phyloP scores from a whole-genome alignment of 352 stramenopile genomes.

The Thalassiosira hispida region DNA sequence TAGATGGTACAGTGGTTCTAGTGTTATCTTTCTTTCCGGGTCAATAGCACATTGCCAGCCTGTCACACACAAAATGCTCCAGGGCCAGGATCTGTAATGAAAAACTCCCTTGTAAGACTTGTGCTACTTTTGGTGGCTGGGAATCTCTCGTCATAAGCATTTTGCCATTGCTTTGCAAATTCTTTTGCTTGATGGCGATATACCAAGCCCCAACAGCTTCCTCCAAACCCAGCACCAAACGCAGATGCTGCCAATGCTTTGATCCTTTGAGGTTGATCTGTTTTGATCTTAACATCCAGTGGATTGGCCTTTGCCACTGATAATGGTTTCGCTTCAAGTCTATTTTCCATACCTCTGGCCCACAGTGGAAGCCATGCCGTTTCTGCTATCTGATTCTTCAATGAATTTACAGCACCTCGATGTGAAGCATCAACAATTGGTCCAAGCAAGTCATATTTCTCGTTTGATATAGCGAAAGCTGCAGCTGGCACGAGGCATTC shows the following conservation, averaged over 20 bases:
- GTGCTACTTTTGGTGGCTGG: neutral
- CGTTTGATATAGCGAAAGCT: slow-evolving; percentile 12
- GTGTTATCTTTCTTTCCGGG: too few relatives aligned
- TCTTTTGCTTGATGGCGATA: slow-evolving; percentile 15
- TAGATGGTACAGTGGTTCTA: too few relatives aligned
- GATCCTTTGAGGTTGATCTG: slow-evolving; percentile 8
- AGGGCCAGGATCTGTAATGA: slow-evolving; percentile 20
- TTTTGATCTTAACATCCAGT: neutral
- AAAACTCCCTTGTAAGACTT: slow-evolving; percentile 31
- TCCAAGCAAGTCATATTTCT: slow-evolving; percentile 23
- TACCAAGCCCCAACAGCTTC: slow-evolving; percentile 36
- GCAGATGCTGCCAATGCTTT: slow-evolving; percentile 28
- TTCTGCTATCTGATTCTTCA: slow-evolving; percentile 36
- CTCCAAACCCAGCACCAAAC: slow-evolving; percentile 40
- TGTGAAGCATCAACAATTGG: slow-evolving; percentile 31
- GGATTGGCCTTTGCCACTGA: neutral
- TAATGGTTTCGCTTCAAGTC: neutral
- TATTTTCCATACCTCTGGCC: slow-evolving; percentile 24
- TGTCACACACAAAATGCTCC: slow-evolving; percentile 16
- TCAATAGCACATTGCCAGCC: too few relatives aligned
- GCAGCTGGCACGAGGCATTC: slow-evolving; percentile 28
- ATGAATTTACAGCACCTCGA: slow-evolving; percentile 23
- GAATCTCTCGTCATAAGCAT: slow-evolving; percentile 30
- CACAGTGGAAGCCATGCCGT: slow-evolving; percentile 39
- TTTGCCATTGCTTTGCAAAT: slow-evolving; percentile 29